Base-by-base conservation (phyloP, 1,284 basidiomycete species). In the Ustilago tritici region DNA sequence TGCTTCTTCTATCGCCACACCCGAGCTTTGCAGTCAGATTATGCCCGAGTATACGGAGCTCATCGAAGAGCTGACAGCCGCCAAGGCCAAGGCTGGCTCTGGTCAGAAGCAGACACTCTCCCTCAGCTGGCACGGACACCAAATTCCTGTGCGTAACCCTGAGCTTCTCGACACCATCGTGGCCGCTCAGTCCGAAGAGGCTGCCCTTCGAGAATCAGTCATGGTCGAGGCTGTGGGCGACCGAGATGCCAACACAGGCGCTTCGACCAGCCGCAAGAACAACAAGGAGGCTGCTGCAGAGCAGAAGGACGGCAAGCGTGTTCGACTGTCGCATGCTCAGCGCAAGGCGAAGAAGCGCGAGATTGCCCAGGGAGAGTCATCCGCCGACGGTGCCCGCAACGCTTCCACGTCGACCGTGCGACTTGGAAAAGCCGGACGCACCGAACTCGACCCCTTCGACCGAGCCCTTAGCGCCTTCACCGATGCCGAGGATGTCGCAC, bases 111-210 rank as follows among this genome's bases (percentile, higher is more conserved):
- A 88, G 80, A 87, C 93, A 50, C 87, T 88, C 62, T 88, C 90
- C 61, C 87, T 96, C 55, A 82, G 89, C 5, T 98, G 95, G 93
- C 93, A 95, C 70, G 93, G 91, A 11, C 90, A 92, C 79, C 90
- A 91, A 3, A 91, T 98, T 9, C 94, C 95, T 17, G 90, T 98
- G 54, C 90, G 95, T 62, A 95, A 92, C 80, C 93, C 95, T 0
- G 95, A 99, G 87, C 88, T 99, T 57, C 94, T 98, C 57, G 93
- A 93, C 81, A 93, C 93, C 19, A 88, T 98, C 70, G 87, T 94
- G 68, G 92, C 91, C 79, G 93, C 96, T 4, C 93, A 95, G 82
- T 90, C 92, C 14, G 93, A 92, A 3, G 90, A 95, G 80, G 84
- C 76, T n/a, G 65, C 67, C 3, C 72, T 84, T 1, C 64, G 70